These are phyloP conservation scores for Phyllosticta capitalensis DNA, from an alignment of 2,329 filamentous ascomycete genomes.

Conservation along the genomic window DNA sequence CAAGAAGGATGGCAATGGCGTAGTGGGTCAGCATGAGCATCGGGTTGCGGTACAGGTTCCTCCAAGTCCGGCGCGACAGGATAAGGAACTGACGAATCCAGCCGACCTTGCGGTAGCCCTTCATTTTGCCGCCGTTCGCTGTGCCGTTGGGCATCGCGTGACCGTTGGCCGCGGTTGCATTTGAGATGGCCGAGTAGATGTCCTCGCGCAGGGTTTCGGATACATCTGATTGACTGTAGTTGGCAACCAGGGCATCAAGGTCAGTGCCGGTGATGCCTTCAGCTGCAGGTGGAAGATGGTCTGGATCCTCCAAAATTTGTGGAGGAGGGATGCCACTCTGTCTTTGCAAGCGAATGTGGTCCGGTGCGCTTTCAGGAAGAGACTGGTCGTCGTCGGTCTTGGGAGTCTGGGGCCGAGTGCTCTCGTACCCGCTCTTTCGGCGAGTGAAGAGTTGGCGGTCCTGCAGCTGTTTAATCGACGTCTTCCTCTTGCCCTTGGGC, in stretches of 20 bases:
- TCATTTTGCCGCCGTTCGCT: constrained; percentile 54
- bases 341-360: constrained; percentile 46
- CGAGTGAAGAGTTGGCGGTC: constrained; percentile 85
- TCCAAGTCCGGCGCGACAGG: constrained; percentile 85
- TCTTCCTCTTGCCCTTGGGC: constrained; percentile 60
- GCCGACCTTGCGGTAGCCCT: constrained; percentile 73
- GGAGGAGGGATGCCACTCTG: constrained; percentile 45
- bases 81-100: constrained; percentile 78
- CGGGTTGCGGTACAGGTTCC: constrained; percentile 92
- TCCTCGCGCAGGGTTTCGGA: constrained; percentile 66
- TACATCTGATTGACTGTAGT: constrained; percentile 71
- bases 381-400: constrained; percentile 49
- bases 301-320: constrained; percentile 60
- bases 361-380: constrained; percentile 41
- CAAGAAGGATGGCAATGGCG: constrained; percentile 88
- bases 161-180: constrained; percentile 58
- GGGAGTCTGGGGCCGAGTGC: constrained; percentile 48
- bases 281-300: constrained; percentile 50
- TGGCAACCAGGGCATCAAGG: constrained; percentile 68
- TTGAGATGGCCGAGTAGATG: constrained; percentile 59
- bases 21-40: constrained; percentile 99
- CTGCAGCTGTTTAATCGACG: constrained; percentile 77
- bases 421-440: constrained; percentile 45
- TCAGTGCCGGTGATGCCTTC: constrained; percentile 55
- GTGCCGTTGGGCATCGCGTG: constrained; percentile 45